Base-by-base conservation (phyloP, 495 filamentous ascomycete species). In the Penicillium fimorum region DNA sequence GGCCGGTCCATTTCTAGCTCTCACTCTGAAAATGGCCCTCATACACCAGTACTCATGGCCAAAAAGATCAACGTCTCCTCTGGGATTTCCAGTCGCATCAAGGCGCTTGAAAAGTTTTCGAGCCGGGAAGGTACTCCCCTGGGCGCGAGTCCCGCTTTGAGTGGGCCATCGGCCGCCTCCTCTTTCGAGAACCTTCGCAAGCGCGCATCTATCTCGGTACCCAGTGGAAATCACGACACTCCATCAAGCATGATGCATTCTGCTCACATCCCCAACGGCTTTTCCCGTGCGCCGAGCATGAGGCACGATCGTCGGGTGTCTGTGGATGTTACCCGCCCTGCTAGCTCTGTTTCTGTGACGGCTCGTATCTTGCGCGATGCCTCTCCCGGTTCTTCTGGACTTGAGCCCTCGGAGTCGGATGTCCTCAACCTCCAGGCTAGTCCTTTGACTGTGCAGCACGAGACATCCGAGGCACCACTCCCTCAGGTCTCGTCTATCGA, bases 21-120 rank as follows among this genome's bases (percentile, higher is more conserved):
- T 24, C 71, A 70, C 52, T 17, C 57, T 13, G 71, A 72, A 13
- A 68, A 68, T 35, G 63, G 55, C 8, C 55, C 70, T 7, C 20
- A 62, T 27, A 65, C 61, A 18, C 74, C 74, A 4, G 72, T 76
- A 9, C 63, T 77, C 24, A 64, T 84, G 50, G 82, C 85, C 2
- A 92, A 89, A 74, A 91, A 87, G 68, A 79, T 84, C 69, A 93
- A 91, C 65, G 81, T 96, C 18, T 92, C 91, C 2, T 89, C 87
- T 25, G 90, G 90, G 38, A 96, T 96, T 62, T 92, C 90, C 8
- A 88, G 89, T 67, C 86, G 92, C 50, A 96, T 96, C 64, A 90
- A 94, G 65, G 90, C 91, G 13, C 77, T 96, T 43, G 88, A 92
- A 64, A 87, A 86, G 57, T 75, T 91, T n/a, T 86, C 85, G 1